A percentile compares a stretch with the other conserved stretches of the same genome.
These are phyloP conservation scores for Passalora sequoiae DNA, from an alignment of 2,329 filamentous ascomycete species.

Conservation along the genomic window DNA sequence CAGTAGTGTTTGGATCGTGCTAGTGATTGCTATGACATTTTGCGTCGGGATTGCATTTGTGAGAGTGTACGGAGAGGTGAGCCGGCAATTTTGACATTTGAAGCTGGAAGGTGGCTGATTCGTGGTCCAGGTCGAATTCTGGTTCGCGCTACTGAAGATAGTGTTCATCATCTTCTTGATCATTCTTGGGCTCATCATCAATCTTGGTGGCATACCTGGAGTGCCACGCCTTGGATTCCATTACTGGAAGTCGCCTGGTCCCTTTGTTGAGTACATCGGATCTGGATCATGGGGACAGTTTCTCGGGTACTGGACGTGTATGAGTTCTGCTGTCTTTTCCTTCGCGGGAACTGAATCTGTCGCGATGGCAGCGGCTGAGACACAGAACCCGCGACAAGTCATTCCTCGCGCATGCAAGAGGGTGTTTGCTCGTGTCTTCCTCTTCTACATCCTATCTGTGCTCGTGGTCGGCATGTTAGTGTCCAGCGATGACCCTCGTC, in stretches of 20 bases:
- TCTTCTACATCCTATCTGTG: conserved; percentile 41
- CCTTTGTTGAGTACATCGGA: conserved; percentile 39
- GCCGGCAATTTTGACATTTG: neutral
- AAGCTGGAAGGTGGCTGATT: neutral
- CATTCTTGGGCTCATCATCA: conserved; percentile 40
- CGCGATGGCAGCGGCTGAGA: conserved; percentile 26
- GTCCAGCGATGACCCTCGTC: conserved; percentile 35
- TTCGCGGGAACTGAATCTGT: conserved; percentile 25
- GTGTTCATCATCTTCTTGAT: conserved; percentile 43
- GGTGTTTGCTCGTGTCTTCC: conserved; percentile 22
- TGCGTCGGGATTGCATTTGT: conserved; percentile 31
- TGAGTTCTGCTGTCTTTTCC: conserved; percentile 23
- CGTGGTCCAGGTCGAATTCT: conserved; percentile 41
- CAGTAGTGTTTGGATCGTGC: conserved; percentile 31
- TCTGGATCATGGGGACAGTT: conserved; percentile 36
- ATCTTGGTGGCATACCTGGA: conserved; percentile 40
- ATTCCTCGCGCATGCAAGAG: conserved; percentile 25
- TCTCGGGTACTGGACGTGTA: conserved; percentile 37
- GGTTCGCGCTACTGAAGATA: conserved; percentile 44
- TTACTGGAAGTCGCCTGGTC: conserved; percentile 42
- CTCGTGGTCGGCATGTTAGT: conserved; percentile 37
- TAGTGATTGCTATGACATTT: conserved; percentile 33
- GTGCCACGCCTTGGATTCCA: conserved; percentile 41
- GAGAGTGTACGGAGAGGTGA: conserved; percentile 37
- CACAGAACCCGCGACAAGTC: conserved; percentile 23